Conservation (phyloP, 805 yeast genomes). For the Candida ipomoeae region DNA sequence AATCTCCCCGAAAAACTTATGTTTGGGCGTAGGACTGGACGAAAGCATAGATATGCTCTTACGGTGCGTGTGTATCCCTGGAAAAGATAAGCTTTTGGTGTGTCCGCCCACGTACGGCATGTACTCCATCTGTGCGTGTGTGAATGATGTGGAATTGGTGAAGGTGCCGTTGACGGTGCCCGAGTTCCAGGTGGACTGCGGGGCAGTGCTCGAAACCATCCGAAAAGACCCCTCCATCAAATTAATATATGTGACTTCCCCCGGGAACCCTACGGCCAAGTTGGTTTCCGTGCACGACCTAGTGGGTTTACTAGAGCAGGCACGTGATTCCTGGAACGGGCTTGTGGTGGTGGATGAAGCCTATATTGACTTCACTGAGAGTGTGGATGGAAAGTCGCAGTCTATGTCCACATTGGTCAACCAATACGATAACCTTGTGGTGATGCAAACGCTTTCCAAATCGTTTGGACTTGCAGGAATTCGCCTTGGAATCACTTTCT, state of each 20-base stretch:
- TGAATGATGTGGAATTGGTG: conserved; percentile 80
- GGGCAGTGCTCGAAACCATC: conserved; percentile 49
- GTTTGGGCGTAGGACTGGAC: conserved; percentile 96
- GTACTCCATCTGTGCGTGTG: conserved; percentile 87
- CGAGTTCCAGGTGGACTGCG: conserved; percentile 56
- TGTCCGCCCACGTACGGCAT: conserved; percentile 98
- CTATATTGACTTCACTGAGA: conserved; percentile 69
- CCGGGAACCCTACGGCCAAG: conserved; percentile 94
- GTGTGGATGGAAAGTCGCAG: conserved; percentile 34
- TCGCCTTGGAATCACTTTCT: conserved; percentile 77
- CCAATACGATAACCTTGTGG: conserved; percentile 77
- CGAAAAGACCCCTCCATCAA: conserved; percentile 60
- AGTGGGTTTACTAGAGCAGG: conserved; percentile 39
- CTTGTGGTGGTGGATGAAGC: conserved; percentile 91
- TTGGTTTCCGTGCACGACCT: conserved; percentile 42
- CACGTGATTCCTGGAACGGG: conserved; percentile 62
- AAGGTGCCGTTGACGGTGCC: conserved; percentile 59
- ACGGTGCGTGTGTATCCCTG: conserved; percentile 80
- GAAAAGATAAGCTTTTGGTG: conserved; percentile 71
- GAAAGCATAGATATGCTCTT: conserved; percentile 89
- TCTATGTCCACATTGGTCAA: conserved; percentile 77
- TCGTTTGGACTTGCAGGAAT: conserved; percentile 96
- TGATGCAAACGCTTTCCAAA: conserved; percentile 87
- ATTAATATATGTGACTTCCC: conserved; percentile 81
- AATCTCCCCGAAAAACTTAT: conserved; percentile 63